These are phyloP conservation scores for Erodium moschatum DNA, from an alignment of 441 rosid species.

Conservation along the genomic window DNA sequence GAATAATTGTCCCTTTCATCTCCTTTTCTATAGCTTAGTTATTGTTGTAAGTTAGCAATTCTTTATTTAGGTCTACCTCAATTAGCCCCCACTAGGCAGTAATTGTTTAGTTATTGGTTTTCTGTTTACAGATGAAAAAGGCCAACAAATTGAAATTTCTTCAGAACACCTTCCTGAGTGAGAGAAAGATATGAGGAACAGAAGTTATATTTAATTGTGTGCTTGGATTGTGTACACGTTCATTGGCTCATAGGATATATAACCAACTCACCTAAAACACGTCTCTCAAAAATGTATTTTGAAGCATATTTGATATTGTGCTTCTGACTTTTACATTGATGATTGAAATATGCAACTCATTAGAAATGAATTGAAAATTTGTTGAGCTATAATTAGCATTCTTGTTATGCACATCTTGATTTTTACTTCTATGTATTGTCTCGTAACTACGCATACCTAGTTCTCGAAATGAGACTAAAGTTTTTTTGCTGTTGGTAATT, in stretches of 20 bases:
- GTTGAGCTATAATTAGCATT: not conserved
- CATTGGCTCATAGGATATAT: not conserved
- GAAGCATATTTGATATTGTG: not conserved
- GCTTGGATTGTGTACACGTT: not conserved
- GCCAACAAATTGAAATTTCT: not conserved
- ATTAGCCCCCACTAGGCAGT: not conserved
- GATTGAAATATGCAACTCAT: not conserved
- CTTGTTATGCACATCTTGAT: not conserved
- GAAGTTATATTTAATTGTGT: not conserved
- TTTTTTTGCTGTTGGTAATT: not conserved
- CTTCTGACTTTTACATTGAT: not conserved
- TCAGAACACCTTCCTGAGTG: not conserved
- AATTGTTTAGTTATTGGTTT: not conserved
- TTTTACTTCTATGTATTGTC: not conserved
- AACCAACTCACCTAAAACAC: not conserved
- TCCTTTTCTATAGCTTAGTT: not conserved
- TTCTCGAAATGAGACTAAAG: not conserved
- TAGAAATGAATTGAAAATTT: not conserved
- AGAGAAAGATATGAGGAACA: not conserved
- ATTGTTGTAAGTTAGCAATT: not conserved
- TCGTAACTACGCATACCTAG: not conserved
- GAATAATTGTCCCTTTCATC: not conserved
- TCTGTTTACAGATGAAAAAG: constrained; percentile 3
- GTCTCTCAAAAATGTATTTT: too few species aligned
- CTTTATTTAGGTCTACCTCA: not conserved